Conservation (phyloP, 2,329 filamentous ascomycete species). For the Diaporthe sp. region DNA sequence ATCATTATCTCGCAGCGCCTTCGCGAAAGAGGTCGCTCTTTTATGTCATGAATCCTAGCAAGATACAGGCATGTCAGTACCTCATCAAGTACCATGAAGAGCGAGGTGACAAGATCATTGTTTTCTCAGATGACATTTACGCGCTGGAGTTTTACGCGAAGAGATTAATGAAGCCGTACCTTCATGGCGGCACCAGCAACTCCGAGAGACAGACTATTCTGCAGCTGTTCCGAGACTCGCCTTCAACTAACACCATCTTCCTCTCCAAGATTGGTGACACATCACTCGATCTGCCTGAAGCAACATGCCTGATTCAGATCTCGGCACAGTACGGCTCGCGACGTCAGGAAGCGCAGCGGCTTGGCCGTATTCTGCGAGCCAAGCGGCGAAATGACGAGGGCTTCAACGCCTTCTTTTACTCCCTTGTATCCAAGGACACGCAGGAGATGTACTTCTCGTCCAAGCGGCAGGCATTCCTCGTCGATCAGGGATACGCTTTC, state of each 20-base stretch:
- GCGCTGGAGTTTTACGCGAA: constrained; percentile 87
- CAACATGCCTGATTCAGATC: constrained; percentile 96
- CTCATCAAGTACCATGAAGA: constrained; percentile 98
- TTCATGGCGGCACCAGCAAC: constrained; percentile 90
- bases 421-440: constrained; percentile 95
- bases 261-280: constrained; percentile 98
- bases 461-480: constrained; percentile 95
- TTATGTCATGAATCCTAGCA: constrained; percentile 97
- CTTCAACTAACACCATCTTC: constrained; percentile 91
- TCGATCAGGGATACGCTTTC: constrained; percentile 98
- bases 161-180: constrained; percentile 88
- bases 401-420: constrained; percentile 99
- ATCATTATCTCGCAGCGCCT: constrained; percentile 85
- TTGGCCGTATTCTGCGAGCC: constrained; percentile 92
- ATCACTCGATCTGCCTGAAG: constrained; percentile 95
- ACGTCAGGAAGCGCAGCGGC: constrained; percentile 93
- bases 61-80: constrained; percentile 97
- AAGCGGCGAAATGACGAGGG: constrained; percentile 97
- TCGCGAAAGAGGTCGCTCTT: constrained; percentile 65
- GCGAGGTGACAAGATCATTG: constrained; percentile 96
- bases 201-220: constrained; percentile 87
- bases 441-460: constrained; percentile 98
- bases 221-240: constrained; percentile 95
- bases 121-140: constrained; percentile 98
- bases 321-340: constrained; percentile 98